A percentile compares a stretch with the other conserved stretches of the same genome.
phyloP scores from a whole-genome alignment of 208 protist genomes.

The Leishmania braziliensis region DNA sequence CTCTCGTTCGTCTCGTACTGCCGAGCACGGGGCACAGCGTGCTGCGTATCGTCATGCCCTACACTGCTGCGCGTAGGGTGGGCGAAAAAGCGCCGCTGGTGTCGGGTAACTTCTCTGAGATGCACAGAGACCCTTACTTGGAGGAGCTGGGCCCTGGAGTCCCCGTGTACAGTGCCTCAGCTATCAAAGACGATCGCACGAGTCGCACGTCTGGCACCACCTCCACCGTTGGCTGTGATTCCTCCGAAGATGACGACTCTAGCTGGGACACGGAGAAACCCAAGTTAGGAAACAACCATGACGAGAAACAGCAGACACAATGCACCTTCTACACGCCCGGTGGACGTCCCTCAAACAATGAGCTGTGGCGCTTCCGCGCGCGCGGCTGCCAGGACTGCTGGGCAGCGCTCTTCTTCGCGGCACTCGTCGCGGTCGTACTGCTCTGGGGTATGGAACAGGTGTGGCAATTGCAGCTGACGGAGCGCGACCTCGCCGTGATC shows the following conservation, averaged over 20 bases:
- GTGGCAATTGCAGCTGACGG: conserved; percentile 39
- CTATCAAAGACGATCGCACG: conserved; percentile 36
- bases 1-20: background rate
- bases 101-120: conserved; percentile 12
- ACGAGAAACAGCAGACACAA: background rate
- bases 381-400: conserved; percentile 67
- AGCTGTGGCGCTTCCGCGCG: conserved; percentile 64
- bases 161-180: conserved; percentile 45
- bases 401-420: conserved; percentile 51
- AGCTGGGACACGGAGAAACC: background rate
- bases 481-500: conserved; percentile 34
- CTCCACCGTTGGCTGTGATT: background rate
- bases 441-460: conserved; percentile 46
- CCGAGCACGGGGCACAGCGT: background rate
- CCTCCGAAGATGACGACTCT: conserved; percentile 9
- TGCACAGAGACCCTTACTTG: conserved; percentile 47
- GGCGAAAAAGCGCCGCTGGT: conserved; percentile 18
- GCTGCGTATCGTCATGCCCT: background rate
- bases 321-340: conserved; percentile 28
- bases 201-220: conserved; percentile 13
- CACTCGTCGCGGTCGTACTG: conserved; percentile 31
- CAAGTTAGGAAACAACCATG: background rate
- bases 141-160: conserved; percentile 38
- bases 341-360: conserved; percentile 42
- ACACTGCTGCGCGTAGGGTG: background rate